Evolutionary conservation across 2,329 filamentous ascomycete species (phyloP), one percentile per base, ranked within the genome.

Genomic region (Paraphaeosphaeria sporulosa): DNA sequence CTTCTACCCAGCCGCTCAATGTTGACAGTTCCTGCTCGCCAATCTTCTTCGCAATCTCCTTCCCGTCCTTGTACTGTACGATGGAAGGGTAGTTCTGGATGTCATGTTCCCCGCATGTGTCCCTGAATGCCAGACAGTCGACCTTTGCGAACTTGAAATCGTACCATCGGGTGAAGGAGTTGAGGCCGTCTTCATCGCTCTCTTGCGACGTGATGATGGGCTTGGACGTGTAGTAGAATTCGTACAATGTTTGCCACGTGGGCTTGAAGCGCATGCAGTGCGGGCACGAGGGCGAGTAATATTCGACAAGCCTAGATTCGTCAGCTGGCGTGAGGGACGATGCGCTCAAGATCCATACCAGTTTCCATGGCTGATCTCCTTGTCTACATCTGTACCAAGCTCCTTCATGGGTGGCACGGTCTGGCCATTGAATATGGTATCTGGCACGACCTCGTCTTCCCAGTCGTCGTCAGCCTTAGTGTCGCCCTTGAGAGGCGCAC

Each of bases 151-250:
- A 97, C 69, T 91, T 89, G 78, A 97, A 94, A 78, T 94, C 88
- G 79, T 98, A 98, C 77, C 89, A 95, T 57, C 89, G 84, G 34
- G 89, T 88, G 73, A 97, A 97, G 4, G 86, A 85, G 72, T 89
- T 89, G 44, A 87, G 75, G 0, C 81, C 78, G 23, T 84, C 78
- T 51, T 83, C 79, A 54, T 82, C 57, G 43, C 8, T 48, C 7
- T 62, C 57, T 32, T 62, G 57, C 46, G 48, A 53, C 4, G 51
- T 59, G 62, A 83, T 79, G 52, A 89, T 81, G 17, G 90, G 90
- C 70, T 93, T 89, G 40, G 92, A 95, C 40, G 94, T 97, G 81
- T 92, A 89, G 82, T 97, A 99, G 79, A 89, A 97, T 81, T 99
- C 95, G 83, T 98, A 97, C 15, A 94, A 79, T 5, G 94, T 97